Base-by-base conservation (phyloP, 495 filamentous ascomycete species). In the Penicillium arizonense region DNA sequence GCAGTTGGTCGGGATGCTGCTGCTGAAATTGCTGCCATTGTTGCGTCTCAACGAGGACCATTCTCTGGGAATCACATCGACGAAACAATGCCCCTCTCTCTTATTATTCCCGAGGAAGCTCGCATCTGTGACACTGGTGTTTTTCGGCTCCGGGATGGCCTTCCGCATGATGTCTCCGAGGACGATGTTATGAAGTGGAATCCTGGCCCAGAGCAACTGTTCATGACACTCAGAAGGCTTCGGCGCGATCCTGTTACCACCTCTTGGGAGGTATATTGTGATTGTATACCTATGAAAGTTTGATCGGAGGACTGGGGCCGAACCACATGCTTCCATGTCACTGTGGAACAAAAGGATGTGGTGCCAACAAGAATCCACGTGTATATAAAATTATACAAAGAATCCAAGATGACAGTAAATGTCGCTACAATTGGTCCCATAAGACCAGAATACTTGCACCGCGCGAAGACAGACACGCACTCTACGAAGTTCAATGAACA, bases 71-170 rank as follows among this genome's bases (percentile, higher is more conserved):
- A 45, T 13, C 7, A 54, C 6, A 1, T 1, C 2, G 24, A 34
- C 14, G 5, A 11, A 9, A 13, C 6, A 1, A 7, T n/a, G 3
- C 11, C 30, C 8, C 32, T 36, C n/a, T 4, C 40, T 14, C 33
- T 28, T 0, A 14, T 56, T 0, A 56, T 62, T 14, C 58, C 62
- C 0, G 55, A 64, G 41, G 52, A 57, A 10, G 62, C 62, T 13
- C 62, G 62, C 3, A 49, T 62, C 36, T 34, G 53, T 35, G 55
- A 57, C 21, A 35, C 51, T 35, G 42, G 38, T 24, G 44, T 64
- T 7, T 58, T 64, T 34, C 48, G 53, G 7, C 52, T 56, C 9
- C 21, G 42, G 10, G 53, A 57, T 9, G 52, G 61, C 8, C 34
- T 50, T 26, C 57, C 51, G 13, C 49, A 36, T 34, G 55, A 41